Conservation (phyloP, 371 early-diverging fungal species). For the Apophysomyces trapeziformis region DNA sequence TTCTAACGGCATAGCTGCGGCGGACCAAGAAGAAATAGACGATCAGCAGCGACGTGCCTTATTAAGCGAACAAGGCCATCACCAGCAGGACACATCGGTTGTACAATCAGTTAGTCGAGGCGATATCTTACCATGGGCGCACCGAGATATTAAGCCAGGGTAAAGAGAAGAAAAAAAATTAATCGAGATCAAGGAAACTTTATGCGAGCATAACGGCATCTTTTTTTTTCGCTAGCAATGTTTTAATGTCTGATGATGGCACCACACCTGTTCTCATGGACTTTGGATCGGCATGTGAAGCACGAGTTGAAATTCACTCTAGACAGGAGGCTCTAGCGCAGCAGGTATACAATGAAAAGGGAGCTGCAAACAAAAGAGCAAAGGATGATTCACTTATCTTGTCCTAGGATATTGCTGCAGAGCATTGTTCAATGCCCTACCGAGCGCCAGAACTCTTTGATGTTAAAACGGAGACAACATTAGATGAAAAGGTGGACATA, state of each 20-base stretch:
- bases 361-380: too few relatives aligned
- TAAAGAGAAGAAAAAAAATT: slow-evolving; percentile 28
- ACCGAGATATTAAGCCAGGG: slow-evolving; percentile 85
- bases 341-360: slow-evolving; percentile 41
- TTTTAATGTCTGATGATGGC: slow-evolving; percentile 68
- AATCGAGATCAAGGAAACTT: background rate
- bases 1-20: slow-evolving; percentile 7
- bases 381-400: background rate
- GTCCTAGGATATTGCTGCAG: slow-evolving; percentile 70
- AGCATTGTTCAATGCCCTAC: slow-evolving; percentile 77
- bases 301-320: slow-evolving; percentile 61
- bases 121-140: slow-evolving; percentile 64
- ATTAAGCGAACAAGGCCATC: slow-evolving; percentile 54
- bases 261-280: slow-evolving; percentile 77
- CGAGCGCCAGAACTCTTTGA: slow-evolving; percentile 86
- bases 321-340: slow-evolving; percentile 67
- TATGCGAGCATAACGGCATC: background rate
- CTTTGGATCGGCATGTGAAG: slow-evolving; percentile 72
- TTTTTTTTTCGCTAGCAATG: slow-evolving; percentile 44
- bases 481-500: slow-evolving; percentile 78
- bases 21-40: slow-evolving; percentile 15
- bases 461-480: slow-evolving; percentile 61
- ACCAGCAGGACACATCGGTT: slow-evolving; percentile 48
- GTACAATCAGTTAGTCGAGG: slow-evolving; percentile 19
- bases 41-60: slow-evolving; percentile 39